Evolutionary conservation across 257 asterid genomes (phyloP).

Genomic region (Solanum ahanhuiri): DNA sequence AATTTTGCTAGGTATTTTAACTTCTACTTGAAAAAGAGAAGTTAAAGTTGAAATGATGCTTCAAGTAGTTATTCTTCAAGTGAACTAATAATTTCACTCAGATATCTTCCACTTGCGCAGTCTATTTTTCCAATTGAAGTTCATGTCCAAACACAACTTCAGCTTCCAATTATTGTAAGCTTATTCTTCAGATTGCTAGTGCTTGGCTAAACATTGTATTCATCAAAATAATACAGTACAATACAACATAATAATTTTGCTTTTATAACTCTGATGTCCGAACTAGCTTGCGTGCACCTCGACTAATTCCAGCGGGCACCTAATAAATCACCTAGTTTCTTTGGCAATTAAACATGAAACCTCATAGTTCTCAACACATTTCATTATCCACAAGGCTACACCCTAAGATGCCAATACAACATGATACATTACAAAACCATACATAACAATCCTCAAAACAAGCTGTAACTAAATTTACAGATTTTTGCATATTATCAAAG

Average conservation of each 20-base stretch:
- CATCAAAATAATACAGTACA: neutral
- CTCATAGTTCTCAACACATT: neutral
- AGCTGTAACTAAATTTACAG: neutral
- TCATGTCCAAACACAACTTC: neutral
- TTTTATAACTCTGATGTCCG: neutral
- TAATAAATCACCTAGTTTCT: neutral
- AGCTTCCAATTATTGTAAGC: neutral
- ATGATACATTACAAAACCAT: neutral
- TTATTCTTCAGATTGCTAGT: neutral
- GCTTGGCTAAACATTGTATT: neutral
- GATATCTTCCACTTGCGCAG: neutral
- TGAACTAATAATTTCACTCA: neutral
- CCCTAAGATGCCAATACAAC: neutral
- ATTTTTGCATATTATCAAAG: neutral
- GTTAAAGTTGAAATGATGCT: neutral
- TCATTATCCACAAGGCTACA: neutral
- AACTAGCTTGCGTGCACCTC: neutral
- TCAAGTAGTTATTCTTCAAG: neutral
- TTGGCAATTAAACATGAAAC: neutral
- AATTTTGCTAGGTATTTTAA: neutral
- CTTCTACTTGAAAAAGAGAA: neutral
- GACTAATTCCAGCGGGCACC: neutral
- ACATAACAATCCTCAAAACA: neutral
- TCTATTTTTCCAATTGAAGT: neutral
- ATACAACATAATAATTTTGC: neutral